Evolutionary conservation across 23 red algal genomes (phyloP), one percentile per base, ranked within the genome.

Genomic region (Pyropia yezoensis): DNA sequence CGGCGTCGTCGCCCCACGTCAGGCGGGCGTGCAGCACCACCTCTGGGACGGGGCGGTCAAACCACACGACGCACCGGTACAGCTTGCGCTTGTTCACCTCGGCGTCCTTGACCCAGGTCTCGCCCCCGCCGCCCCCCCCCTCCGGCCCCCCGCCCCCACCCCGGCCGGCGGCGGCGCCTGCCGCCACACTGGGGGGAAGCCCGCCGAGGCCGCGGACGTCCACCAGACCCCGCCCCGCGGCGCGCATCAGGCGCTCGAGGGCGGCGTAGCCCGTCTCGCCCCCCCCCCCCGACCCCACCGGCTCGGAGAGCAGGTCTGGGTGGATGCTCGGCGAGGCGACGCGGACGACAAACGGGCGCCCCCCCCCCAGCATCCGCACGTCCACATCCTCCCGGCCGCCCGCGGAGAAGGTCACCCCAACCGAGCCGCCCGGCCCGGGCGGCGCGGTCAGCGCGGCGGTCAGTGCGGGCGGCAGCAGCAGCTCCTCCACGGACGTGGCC

Each of bases 301-400:
- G 11, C 39, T 14, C 20, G 14, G 28, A 25, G 14, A 87, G 49
- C 18, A 68, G 66, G 1, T 26, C 50, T 16, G 65, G 52, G 27
- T 71, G 59, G 24, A 78, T 33, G 47, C 26, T 45, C 21, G 79
- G 27, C 25, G 55, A 45, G 2, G 52, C 39, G 14, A 94, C 22
- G 61, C 80, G 33, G 33, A 95, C 61, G 27, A 80, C 59, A 60
- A 95, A 95, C 12, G 90, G 90, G 7, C 90, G 81, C 14, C 90
- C 90, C 8, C 25, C 30, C 9, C 82, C 81, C 17, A 95, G 50
- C 90, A 95, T 95, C 24, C 90, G 75, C 54, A 95, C 90, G 25
- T 95, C 90, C 7, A 86, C 75, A 71, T 95, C 90, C 67, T 95
- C 90, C 25, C 90, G 30, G 23, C 90, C 90, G 45, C 90, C 81